Evolutionary conservation across 768 basidiomycete genomes (phyloP).

Genomic region (Mycena crocata): DNA sequence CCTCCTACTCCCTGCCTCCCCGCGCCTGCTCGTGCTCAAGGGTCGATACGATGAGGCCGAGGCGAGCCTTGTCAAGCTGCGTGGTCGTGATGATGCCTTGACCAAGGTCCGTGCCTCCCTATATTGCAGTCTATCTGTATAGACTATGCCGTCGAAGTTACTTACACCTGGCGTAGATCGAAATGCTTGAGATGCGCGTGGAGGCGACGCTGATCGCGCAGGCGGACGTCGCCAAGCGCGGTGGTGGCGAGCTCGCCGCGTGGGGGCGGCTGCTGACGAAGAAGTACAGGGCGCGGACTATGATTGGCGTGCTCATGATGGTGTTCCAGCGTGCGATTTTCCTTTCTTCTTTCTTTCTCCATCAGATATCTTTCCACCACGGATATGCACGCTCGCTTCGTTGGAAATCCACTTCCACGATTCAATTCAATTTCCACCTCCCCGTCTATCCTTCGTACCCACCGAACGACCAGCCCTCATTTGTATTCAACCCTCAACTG

Average conservation of each 20-base stretch:
- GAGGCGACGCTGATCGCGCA: slow-evolving; percentile 64
- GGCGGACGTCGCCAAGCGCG: slow-evolving; percentile 36
- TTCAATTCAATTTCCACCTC: no score
- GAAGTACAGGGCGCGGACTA: slow-evolving; percentile 69
- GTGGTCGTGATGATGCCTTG: slow-evolving; percentile 61
- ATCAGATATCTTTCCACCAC: neutral
- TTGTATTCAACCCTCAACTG: no score
- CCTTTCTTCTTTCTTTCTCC: neutral
- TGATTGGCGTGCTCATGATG: slow-evolving; percentile 81
- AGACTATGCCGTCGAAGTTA: neutral
- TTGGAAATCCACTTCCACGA: no score
- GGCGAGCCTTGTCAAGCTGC: slow-evolving; percentile 64
- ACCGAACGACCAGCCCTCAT: no score
- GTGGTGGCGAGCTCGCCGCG: slow-evolving; percentile 49
- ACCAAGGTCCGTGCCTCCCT: slow-evolving; percentile 60
- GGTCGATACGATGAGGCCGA: slow-evolving; percentile 70
- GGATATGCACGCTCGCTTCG: no score
- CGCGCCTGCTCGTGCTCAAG: slow-evolving; percentile 66
- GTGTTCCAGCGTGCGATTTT: slow-evolving; percentile 79
- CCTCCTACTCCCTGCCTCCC: slow-evolving; percentile 70
- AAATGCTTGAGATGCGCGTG: slow-evolving; percentile 81
- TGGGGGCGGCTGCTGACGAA: slow-evolving; percentile 70
- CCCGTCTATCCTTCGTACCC: no score
- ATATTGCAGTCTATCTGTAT: slow-evolving; percentile 3
- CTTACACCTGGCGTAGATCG: slow-evolving; percentile 57